Evolutionary conservation across 225 moss, liverwort and hornwort species (phyloP), one percentile per base, ranked within the genome.

Genomic region (Bryoerythrophyllum caledonicum): DNA sequence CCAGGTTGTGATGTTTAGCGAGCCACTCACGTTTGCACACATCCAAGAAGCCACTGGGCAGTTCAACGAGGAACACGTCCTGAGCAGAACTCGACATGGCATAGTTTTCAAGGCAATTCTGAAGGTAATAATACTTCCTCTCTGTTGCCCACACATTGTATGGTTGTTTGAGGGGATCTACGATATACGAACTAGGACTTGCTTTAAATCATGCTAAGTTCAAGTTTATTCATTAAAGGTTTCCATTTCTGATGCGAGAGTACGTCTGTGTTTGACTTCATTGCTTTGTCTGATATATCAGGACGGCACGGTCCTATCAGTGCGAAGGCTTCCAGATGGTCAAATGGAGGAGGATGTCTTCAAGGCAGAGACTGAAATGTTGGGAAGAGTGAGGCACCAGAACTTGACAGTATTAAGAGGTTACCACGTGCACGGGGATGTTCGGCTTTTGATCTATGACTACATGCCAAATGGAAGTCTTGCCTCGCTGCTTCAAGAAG

Each of bases 391-490:
- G 12, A 91, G 83, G 76, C 93, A 93, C 72, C 93, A 89, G 43
- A 91, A 93, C 73, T 69, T 93, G 51, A 85, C 84, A 26, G 89
- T 91, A 23, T 76, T 93, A 73, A 79, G 91, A 16, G 91, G 93
- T 58, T 89, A 81, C 60, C 89, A 87, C 65, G 84, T 88, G 7
- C 82, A 82, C 74, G 79, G 89, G 23, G 93, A 90, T 66, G 87
- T 85, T 51, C 86, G 89, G 57, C 87, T 91, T 63, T 74, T 93
- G 65, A 82, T 93, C 25, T 88, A 85, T 71, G 91, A 87, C 75
- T 92, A 90, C 83, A 92, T 92, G 92, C 90, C 90, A 5, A 90
- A 92, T 70, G 90, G 92, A 37, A 91, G 87, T 76, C 89, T 90
- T 46, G 91, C 91, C 21, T 89, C 91, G 72, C 78, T 91, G 60